A percentile compares a stretch with the other conserved stretches of the same genome.
Evolutionary conservation across 805 yeast species (phyloP).

Genomic region (Candida nitratophila): DNA sequence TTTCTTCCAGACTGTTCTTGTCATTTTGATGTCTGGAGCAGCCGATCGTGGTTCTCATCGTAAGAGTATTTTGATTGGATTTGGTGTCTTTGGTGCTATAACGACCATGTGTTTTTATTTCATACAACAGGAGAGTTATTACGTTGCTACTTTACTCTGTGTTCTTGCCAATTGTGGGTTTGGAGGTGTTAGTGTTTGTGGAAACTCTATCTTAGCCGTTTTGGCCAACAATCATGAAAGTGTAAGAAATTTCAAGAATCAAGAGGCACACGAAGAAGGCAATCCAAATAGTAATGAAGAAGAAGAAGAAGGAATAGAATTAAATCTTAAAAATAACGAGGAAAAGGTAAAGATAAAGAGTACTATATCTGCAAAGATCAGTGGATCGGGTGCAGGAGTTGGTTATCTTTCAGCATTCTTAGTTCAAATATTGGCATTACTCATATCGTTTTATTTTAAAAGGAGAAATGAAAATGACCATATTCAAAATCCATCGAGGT

Average conservation of each 20-base stretch:
- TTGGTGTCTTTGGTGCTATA: constrained; percentile 54
- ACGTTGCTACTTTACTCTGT: constrained; percentile 45
- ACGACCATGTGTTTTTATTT: constrained; percentile 40
- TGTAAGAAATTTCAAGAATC: constrained; percentile 2
- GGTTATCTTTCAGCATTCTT: constrained; percentile 66
- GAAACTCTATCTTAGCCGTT: constrained; percentile 65
- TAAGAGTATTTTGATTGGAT: constrained; percentile 45
- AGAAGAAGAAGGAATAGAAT: background rate
- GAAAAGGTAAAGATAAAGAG: constrained; percentile 19
- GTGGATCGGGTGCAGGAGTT: constrained; percentile 64
- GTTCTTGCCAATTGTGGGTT: constrained; percentile 60
- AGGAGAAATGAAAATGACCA: constrained; percentile 12
- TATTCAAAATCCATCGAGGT: constrained; percentile 10
- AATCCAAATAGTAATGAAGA: background rate
- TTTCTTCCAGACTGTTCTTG: constrained; percentile 61
- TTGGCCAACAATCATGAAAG: constrained; percentile 38
- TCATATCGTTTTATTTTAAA: constrained; percentile 24
- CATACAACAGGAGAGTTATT: constrained; percentile 34
- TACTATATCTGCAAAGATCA: constrained; percentile 40
- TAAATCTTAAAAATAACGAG: constrained; percentile 1
- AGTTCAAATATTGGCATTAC: constrained; percentile 56
- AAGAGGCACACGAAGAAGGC: background rate
- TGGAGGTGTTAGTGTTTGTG: constrained; percentile 77
- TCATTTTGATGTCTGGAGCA: constrained; percentile 67
- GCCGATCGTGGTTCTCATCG: constrained; percentile 59